A percentile compares a stretch with the other conserved stretches of the same genome.
These are phyloP conservation scores for Colletotrichum sp. DNA, from an alignment of 2,329 filamentous ascomycete genomes.

Conservation along the genomic window DNA sequence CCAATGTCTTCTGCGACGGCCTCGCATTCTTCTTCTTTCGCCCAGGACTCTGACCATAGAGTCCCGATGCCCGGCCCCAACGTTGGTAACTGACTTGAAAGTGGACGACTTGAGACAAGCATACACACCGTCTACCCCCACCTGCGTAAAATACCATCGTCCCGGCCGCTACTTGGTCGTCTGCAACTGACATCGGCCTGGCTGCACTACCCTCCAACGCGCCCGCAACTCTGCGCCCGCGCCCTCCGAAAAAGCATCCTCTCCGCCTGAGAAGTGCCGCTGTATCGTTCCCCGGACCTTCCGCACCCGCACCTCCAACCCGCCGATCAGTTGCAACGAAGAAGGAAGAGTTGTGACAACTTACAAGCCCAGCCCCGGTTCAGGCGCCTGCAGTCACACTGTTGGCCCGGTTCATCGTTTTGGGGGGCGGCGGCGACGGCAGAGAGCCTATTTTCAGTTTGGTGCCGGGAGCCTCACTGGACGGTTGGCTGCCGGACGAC, in stretches of 20 bases:
- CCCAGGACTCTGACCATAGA: not conserved
- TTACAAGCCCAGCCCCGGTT: not conserved
- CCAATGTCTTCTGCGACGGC: not conserved
- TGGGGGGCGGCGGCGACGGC: not conserved
- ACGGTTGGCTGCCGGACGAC: not conserved
- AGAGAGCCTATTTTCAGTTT: not conserved
- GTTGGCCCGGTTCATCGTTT: not conserved
- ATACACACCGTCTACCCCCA: not conserved
- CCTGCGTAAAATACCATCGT: not conserved
- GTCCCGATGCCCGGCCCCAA: not conserved
- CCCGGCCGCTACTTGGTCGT: not conserved
- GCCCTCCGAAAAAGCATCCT: not conserved
- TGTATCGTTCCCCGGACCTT: not conserved
- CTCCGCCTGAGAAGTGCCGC: not conserved
- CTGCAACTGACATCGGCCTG: conserved; percentile 1
- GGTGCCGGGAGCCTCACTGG: not conserved
- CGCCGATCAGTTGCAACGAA: not conserved
- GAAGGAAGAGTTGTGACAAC: not conserved
- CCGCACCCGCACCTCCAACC: not conserved
- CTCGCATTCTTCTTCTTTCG: not conserved
- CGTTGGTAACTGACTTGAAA: not conserved
- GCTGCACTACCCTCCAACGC: not conserved
- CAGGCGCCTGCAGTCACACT: not conserved
- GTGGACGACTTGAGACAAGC: not conserved
- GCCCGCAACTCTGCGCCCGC: conserved; percentile 15